phyloP scores from a whole-genome alignment of 2,329 filamentous ascomycete genomes.

The Endoconidiophora laricicola region DNA sequence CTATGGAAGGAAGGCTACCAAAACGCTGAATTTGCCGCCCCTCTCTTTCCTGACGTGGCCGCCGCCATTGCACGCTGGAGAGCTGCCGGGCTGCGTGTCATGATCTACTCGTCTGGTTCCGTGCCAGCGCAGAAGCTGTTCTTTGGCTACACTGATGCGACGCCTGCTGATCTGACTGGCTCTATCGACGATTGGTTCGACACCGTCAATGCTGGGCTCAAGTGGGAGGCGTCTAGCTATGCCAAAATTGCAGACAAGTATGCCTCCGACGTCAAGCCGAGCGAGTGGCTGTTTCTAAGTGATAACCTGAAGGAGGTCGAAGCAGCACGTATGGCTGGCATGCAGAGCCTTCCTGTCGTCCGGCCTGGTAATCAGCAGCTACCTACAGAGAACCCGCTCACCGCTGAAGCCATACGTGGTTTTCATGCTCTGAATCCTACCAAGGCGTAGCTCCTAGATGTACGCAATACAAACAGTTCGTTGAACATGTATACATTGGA shows the following conservation, averaged over 20 bases:
- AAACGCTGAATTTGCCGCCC: conserved; percentile 51
- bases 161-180: conserved; percentile 40
- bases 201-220: conserved; percentile 63
- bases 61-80: conserved; percentile 44
- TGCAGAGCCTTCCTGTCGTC: conserved; percentile 43
- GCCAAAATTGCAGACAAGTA: conserved; percentile 36
- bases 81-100: conserved; percentile 36
- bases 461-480: too few relatives aligned
- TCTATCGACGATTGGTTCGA: conserved; percentile 57
- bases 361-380: conserved; percentile 56
- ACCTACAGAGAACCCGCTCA: conserved; percentile 28
- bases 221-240: conserved; percentile 53
- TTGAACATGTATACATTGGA: too few relatives aligned
- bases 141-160: conserved; percentile 48
- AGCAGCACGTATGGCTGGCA: conserved; percentile 44
- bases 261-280: conserved; percentile 24
- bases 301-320: conserved; percentile 59
- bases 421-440: conserved; percentile 16
- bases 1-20: conserved; percentile 63
- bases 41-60: conserved; percentile 60
- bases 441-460: not conserved
- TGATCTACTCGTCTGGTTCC: conserved; percentile 71
- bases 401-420: conserved; percentile 21
- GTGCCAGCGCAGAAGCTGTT: conserved; percentile 67
- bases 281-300: conserved; percentile 59